Evolutionary conservation across 176 grass and related monocot species (phyloP), one percentile per base, ranked within the genome.

Genomic region (Neostapfia colusana): DNA sequence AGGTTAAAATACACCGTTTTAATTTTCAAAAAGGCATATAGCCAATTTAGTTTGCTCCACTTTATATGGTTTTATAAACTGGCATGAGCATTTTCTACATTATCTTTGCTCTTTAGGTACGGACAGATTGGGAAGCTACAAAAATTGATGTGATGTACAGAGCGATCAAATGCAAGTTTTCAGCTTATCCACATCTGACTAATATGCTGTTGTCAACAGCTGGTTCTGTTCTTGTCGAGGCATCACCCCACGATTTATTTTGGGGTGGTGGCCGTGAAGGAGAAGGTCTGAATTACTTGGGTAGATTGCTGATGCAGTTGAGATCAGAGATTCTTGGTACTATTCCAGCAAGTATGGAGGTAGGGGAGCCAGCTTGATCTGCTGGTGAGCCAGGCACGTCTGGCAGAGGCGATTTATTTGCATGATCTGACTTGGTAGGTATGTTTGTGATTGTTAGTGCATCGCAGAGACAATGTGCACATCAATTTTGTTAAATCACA

Each of bases 181-280:
- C 74, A 44, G 92, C 66, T 7, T 90, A 92, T 12, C 85, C 82
- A 5, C 77, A 94, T 38, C 81, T 99, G 57, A 88, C 59, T 13
- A 58, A 86, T 46, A 92, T 95, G 95, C 85, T 99, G 75, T 3
- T 84, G 40, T 95, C 91, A 49, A 99, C 91, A 8, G 84, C 80
- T 42, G 95, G 91, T 56, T 95, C 89, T 63, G 87, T 99, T 81
- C 95, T 99, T n/a, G 95, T 95, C 0, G 95, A 95, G 84, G 39
- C 91, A 21, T 99, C 95, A 3, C 95, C 95, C 18, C 95, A 99
- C 20, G 89, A 99, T 86, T 75, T 95, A 66, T 99, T 98, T 85
- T 98, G 91, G 89, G 95, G 95, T 0, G 95, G 91, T 40, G 95
- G 87, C 3, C 87, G 95, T 0, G 89, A 92, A 63, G 91, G 95